phyloP scores from a whole-genome alignment of 1,284 basidiomycete species.

The Exobasidium cylindrosporum region DNA sequence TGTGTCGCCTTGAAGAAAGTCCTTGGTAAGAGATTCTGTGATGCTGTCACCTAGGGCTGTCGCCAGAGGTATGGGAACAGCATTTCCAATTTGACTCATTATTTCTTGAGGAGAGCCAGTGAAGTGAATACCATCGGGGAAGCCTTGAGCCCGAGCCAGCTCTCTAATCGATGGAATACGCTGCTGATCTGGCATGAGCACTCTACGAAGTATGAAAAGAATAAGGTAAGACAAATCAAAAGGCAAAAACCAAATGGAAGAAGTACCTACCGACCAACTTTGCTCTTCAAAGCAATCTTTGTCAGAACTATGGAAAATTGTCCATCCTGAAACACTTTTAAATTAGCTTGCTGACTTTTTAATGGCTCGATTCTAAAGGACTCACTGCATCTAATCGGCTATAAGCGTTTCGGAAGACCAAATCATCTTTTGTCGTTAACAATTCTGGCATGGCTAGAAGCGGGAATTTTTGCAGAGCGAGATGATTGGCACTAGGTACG shows the following conservation, averaged over 20 bases:
- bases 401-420: neutral
- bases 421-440: neutral
- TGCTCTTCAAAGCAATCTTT: neutral
- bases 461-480: neutral
- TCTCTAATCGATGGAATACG: neutral
- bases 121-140: constrained; percentile 5
- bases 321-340: neutral
- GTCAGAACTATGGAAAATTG: neutral
- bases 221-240: neutral
- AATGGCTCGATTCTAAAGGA: too few relatives aligned
- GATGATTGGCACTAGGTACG: neutral
- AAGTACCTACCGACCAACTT: neutral
- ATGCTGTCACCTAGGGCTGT: constrained; percentile 4
- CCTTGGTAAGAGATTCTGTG: neutral
- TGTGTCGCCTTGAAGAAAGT: neutral
- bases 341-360: too few relatives aligned
- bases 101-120: neutral
- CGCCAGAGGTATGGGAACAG: constrained; percentile 7
- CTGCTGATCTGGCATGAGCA: constrained; percentile 10
- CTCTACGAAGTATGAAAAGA: neutral
- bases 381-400: neutral
- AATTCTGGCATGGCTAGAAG: neutral
- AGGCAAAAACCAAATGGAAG: neutral
- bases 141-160: constrained; percentile 9
- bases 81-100: constrained; percentile 8